These are phyloP conservation scores for Nicotiana tabacum DNA, from an alignment of 257 asterid species.

Conservation along the genomic window DNA sequence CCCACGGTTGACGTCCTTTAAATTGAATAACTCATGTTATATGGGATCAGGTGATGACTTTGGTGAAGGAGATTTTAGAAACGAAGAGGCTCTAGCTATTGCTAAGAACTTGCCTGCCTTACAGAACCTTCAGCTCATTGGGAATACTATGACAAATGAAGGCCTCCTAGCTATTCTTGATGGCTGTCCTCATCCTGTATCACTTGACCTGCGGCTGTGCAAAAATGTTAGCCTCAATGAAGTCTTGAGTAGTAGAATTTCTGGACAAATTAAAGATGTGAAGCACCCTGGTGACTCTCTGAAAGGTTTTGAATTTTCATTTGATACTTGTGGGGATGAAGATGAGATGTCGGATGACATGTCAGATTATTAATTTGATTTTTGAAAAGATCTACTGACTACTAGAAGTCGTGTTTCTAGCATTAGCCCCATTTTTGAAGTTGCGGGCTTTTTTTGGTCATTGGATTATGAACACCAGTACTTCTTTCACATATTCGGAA, in stretches of 20 bases:
- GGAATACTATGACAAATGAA: too few relatives aligned
- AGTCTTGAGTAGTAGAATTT: too few relatives aligned
- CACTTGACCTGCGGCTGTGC: too few relatives aligned
- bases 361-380: background rate
- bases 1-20: slow-evolving; percentile 30
- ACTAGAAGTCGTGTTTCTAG: background rate
- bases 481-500: too few relatives aligned
- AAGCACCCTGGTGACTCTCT: too few relatives aligned
- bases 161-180: too few relatives aligned
- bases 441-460: background rate
- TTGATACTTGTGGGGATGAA: background rate
- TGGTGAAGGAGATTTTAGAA: background rate
- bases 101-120: slow-evolving; percentile 44
- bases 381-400: background rate
- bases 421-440: too few relatives aligned
- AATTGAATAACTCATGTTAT: background rate
- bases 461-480: background rate
- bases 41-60: background rate
- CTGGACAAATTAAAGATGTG: too few relatives aligned
- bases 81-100: slow-evolving; percentile 32
- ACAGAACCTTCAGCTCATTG: slow-evolving; percentile 34
- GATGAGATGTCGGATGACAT: background rate
- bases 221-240: too few relatives aligned
- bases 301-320: background rate
- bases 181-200: too few relatives aligned